A percentile compares a stretch with the other conserved stretches of the same genome.
Evolutionary conservation across 768 basidiomycete species (phyloP).

Genomic region (Mycena pura): DNA sequence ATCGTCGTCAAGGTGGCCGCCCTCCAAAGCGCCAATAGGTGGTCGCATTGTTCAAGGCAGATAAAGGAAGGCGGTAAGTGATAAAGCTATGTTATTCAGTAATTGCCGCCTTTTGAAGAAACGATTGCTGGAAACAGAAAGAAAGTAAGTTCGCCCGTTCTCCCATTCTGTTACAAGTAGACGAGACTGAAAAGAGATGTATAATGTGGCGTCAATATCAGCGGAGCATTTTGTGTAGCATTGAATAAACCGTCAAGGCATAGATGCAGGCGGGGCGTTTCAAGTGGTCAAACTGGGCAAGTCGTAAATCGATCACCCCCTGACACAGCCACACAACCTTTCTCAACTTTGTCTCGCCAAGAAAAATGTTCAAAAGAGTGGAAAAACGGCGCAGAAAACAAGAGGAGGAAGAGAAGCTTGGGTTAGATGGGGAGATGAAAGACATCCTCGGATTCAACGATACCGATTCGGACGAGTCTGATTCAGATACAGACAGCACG

Average conservation of each 20-base stretch:
- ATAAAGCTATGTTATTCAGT: too few relatives aligned
- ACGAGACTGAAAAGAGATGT: too few relatives aligned
- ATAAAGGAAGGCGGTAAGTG: background rate
- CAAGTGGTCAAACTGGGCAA: too few relatives aligned
- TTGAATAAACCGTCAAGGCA: too few relatives aligned
- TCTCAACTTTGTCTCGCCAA: too few relatives aligned
- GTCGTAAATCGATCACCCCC: too few relatives aligned
- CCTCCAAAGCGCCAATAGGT: conserved; percentile 8
- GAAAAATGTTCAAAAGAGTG: conserved; percentile 79
- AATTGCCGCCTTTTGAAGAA: background rate
- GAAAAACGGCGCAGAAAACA: conserved; percentile 68
- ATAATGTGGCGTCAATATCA: too few relatives aligned
- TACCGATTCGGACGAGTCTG: conserved; percentile 78
- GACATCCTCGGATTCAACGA: conserved; percentile 72
- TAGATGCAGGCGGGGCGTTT: too few relatives aligned
- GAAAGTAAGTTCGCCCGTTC: too few relatives aligned
- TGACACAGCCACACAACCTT: background rate
- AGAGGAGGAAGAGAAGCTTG: conserved; percentile 70
- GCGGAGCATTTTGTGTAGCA: too few relatives aligned
- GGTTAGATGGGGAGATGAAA: conserved; percentile 67
- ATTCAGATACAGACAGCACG: conserved; percentile 58
- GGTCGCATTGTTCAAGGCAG: conserved; percentile 4
- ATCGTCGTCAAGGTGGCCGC: conserved; percentile 5
- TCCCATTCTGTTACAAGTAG: too few relatives aligned
- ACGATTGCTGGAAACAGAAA: too few relatives aligned